A percentile compares a stretch with the other conserved stretches of the same genome.
These are phyloP conservation scores for Phaseolus coccineus DNA, from an alignment of 331 rosid species.

Conservation along the genomic window DNA sequence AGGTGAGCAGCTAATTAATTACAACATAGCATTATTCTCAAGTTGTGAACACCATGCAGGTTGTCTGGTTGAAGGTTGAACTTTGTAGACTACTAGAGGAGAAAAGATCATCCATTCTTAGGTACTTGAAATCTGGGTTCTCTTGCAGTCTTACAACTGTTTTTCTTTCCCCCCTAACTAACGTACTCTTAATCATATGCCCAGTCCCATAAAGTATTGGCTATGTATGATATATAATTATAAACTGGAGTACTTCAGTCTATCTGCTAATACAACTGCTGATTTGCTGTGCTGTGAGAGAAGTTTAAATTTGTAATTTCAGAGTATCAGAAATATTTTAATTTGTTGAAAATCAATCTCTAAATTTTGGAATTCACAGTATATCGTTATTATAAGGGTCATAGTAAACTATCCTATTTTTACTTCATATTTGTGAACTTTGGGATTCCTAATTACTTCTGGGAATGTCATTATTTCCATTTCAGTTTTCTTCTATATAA, in stretches of 20 bases:
- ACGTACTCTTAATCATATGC: constrained; percentile 9
- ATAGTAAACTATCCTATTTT: neutral
- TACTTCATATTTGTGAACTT: neutral
- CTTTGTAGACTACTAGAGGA: constrained; percentile 89
- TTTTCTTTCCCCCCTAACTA: neutral
- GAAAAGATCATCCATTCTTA: constrained; percentile 87
- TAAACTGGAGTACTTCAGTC: constrained; percentile 9
- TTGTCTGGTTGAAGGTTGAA: constrained; percentile 87
- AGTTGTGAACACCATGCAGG: constrained; percentile 64
- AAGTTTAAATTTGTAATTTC: constrained; percentile 22
- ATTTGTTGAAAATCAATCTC: neutral
- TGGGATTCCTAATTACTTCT: neutral
- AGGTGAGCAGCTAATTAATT: constrained; percentile 21
- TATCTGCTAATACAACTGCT: constrained; percentile 1
- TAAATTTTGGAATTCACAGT: neutral
- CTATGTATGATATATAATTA: neutral
- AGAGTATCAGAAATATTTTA: neutral
- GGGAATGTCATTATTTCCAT: neutral
- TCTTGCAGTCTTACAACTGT: neutral
- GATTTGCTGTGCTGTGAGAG: constrained; percentile 3
- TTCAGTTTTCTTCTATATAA: neutral
- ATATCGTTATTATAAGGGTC: neutral
- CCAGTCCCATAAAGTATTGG: constrained; percentile 14
- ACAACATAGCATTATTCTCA: constrained; percentile 30
- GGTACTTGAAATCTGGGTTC: constrained; percentile 55